Percentiles rank a stretch among this genome's conserved stretches.
Evolutionary conservation across 148 eudicot species (phyloP).

Genomic region (Silene uniflora): DNA sequence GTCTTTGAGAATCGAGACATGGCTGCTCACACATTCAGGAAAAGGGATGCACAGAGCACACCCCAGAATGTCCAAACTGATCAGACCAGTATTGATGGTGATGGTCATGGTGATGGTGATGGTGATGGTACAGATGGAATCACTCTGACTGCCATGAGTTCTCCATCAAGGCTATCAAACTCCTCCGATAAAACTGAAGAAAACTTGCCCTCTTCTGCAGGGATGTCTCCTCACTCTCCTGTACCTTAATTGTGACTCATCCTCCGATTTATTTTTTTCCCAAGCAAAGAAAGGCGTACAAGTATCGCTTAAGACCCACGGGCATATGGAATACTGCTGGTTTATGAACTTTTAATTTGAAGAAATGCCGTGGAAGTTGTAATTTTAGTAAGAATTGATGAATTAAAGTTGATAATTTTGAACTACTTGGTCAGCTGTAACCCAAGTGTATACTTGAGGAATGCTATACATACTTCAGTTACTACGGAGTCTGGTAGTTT

Average conservation of each 20-base stretch:
- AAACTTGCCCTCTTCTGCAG: background rate
- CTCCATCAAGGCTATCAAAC: constrained; percentile 25
- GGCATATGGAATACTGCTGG: background rate
- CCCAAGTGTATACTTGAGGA: background rate
- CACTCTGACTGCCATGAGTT: constrained; percentile 6
- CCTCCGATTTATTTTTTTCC: background rate
- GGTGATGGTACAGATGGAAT: constrained; percentile 1
- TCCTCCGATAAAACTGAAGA: constrained; percentile 18
- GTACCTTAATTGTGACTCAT: background rate
- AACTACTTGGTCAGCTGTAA: no score
- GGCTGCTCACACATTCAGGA: constrained; percentile 23
- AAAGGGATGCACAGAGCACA: constrained; percentile 12
- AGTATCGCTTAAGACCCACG: background rate
- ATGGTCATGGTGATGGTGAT: background rate
- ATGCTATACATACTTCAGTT: background rate
- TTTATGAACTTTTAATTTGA: background rate
- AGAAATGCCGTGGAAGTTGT: no score
- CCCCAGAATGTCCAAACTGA: constrained; percentile 7
- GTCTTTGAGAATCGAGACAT: constrained; percentile 19
- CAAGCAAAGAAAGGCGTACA: background rate
- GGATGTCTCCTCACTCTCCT: constrained; percentile 9
- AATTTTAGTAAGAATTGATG: no score
- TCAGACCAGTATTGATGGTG: background rate
- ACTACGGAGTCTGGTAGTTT: background rate
- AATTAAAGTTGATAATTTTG: no score